Percentiles rank a stretch among this genome's conserved stretches.
Conservation (phyloP, 352 stramenopile species). For the Phytophthora palmivora region DNA sequence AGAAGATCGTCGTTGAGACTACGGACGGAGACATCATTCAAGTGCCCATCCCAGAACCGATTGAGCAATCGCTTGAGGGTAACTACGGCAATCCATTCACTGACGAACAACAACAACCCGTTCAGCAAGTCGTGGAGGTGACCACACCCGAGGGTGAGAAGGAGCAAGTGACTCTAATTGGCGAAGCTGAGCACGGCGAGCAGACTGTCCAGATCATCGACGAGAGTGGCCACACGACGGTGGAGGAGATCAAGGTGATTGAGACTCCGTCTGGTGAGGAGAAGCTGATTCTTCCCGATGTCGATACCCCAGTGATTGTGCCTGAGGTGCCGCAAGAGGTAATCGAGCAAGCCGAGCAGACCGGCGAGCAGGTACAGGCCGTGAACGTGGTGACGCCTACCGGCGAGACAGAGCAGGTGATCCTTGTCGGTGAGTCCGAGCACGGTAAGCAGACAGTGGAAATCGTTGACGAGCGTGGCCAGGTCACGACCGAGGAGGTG, state of each 20-base stretch:
- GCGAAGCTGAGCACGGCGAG: slow-evolving; percentile 6
- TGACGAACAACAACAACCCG: background rate
- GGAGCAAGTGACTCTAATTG: slow-evolving; percentile 13
- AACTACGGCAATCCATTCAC: background rate
- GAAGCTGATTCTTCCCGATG: slow-evolving; percentile 14
- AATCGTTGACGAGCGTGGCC: background rate
- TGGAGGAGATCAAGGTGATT: background rate
- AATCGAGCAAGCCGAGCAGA: slow-evolving; percentile 2
- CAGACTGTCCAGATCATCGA: slow-evolving; percentile 16
- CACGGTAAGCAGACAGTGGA: slow-evolving; percentile 13
- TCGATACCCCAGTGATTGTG: slow-evolving; percentile 4
- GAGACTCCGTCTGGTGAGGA: slow-evolving; percentile 14
- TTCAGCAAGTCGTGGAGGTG: slow-evolving; percentile 2
- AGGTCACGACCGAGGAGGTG: background rate
- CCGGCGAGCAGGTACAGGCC: background rate
- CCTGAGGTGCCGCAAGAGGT: slow-evolving; percentile 5
- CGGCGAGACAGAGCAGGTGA: slow-evolving; percentile 23
- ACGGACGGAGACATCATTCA: slow-evolving; percentile 4
- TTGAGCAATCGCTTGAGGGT: background rate
- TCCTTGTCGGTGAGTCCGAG: slow-evolving; percentile 11
- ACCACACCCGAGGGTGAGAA: slow-evolving; percentile 1
- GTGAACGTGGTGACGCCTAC: background rate
- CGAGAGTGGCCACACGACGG: slow-evolving; percentile 2
- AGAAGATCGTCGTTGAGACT: slow-evolving; percentile 10
- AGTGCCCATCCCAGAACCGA: background rate